A percentile compares a stretch with the other conserved stretches of the same genome.
phyloP scores from a whole-genome alignment of 805 yeast species.

The Candida nemodendra region DNA sequence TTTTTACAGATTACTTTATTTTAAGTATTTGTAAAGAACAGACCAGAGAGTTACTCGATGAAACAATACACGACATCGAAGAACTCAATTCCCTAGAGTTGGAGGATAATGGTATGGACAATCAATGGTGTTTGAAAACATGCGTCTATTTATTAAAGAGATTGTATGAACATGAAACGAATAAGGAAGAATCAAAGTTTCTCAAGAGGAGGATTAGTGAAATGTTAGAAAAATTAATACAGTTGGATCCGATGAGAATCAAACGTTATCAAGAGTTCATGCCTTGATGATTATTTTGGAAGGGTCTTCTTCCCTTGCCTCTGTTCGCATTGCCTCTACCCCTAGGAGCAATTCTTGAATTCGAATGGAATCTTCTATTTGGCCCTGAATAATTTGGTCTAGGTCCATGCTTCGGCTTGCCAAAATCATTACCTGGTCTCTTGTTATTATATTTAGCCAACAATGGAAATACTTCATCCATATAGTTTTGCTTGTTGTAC shows the following conservation, averaged over 20 bases:
- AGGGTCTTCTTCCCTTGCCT: slow-evolving; percentile 3
- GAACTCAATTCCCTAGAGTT: slow-evolving; percentile 73
- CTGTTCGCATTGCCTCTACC: slow-evolving; percentile 5
- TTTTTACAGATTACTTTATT: slow-evolving; percentile 47
- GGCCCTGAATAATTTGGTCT: not conserved
- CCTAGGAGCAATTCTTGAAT: slow-evolving; percentile 3
- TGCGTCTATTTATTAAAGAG: slow-evolving; percentile 45
- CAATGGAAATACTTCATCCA: slow-evolving; percentile 23
- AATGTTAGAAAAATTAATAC: slow-evolving; percentile 43
- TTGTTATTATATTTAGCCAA: slow-evolving; percentile 5
- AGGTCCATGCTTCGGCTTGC: not conserved
- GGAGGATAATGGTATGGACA: slow-evolving; percentile 61
- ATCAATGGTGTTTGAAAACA: slow-evolving; percentile 74
- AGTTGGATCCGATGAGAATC: slow-evolving; percentile 63
- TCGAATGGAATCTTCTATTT: slow-evolving; percentile 7
- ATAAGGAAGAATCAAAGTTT: slow-evolving; percentile 10
- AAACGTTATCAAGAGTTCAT: slow-evolving; percentile 51
- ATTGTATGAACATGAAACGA: slow-evolving; percentile 17
- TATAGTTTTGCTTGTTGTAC: slow-evolving; percentile 28
- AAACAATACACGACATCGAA: slow-evolving; percentile 47
- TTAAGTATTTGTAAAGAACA: slow-evolving; percentile 30
- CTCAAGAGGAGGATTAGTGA: slow-evolving; percentile 28
- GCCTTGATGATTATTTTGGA: slow-evolving; percentile 4
- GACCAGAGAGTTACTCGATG: slow-evolving; percentile 36
- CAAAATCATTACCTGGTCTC: slow-evolving; percentile 4